phyloP scores from a whole-genome alignment of 345 rosid genomes.

The Aquilaria sinensis region DNA sequence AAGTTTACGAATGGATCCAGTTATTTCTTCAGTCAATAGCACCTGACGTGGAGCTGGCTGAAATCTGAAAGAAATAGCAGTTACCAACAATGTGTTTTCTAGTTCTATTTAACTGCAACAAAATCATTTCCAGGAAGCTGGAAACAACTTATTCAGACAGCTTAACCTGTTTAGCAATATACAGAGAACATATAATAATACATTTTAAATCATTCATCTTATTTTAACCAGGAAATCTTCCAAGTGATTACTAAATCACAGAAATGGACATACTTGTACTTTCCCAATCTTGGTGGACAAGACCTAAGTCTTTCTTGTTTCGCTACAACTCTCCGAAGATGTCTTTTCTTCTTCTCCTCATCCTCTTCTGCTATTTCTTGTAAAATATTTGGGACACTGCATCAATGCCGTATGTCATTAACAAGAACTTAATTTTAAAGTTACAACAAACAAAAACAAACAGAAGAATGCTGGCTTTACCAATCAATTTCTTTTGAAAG shows the following conservation, averaged over 20 bases:
- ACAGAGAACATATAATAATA: too few species aligned
- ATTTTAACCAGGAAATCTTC: too few species aligned
- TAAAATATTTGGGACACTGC: conserved; percentile 64
- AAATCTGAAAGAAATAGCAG: conserved; percentile 34
- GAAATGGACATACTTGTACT: conserved; percentile 60
- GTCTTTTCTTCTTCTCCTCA: conserved; percentile 62
- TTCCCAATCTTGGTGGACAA: conserved; percentile 89
- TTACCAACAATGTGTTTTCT: neutral
- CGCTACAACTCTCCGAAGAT: conserved; percentile 41
- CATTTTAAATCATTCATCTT: too few species aligned
- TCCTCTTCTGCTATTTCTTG: conserved; percentile 81
- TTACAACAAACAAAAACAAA: neutral
- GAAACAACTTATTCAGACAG: too few species aligned
- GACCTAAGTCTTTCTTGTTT: conserved; percentile 69
- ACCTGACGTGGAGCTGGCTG: conserved; percentile 87
- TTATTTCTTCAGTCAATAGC: conserved; percentile 83
- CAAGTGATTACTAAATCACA: too few species aligned
- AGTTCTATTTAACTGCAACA: neutral
- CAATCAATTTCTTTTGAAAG: conserved; percentile 65
- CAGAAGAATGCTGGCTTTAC: conserved; percentile 21
- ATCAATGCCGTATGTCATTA: conserved; percentile 2
- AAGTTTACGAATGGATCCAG: conserved; percentile 80
- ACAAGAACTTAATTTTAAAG: conserved; percentile 8
- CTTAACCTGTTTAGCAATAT: too few species aligned
- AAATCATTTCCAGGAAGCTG: too few species aligned